These are phyloP conservation scores for Scalesia atractyloides DNA, from an alignment of 129 eudicot genomes.

Conservation along the genomic window DNA sequence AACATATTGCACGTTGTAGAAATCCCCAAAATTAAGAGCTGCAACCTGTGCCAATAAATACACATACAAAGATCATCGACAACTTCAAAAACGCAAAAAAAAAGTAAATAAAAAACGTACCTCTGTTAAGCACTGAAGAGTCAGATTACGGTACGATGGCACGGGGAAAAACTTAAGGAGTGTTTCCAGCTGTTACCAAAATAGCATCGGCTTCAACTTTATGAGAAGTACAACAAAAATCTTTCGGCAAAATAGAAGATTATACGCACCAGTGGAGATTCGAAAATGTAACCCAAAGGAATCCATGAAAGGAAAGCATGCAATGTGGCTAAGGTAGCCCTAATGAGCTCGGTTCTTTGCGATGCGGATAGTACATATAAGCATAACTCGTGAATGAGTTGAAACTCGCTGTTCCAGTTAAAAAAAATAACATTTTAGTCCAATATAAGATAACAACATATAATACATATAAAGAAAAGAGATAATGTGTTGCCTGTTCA, in stretches of 20 bases:
- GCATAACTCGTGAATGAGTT: slow-evolving; percentile 98
- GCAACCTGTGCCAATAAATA: slow-evolving; percentile 69
- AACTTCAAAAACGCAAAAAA: not conserved
- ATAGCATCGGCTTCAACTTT: slow-evolving; percentile 13
- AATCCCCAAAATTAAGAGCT: slow-evolving; percentile 87
- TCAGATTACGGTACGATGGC: slow-evolving; percentile 82
- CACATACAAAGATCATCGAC: not conserved
- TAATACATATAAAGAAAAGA: not conserved
- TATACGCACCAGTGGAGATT: slow-evolving; percentile 87
- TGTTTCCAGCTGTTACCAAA: slow-evolving; percentile 68
- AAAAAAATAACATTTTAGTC: slow-evolving; percentile 24
- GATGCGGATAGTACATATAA: slow-evolving; percentile 95
- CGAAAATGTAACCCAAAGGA: slow-evolving; percentile 96
- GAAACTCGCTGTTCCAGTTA: slow-evolving; percentile 74
- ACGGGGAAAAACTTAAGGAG: slow-evolving; percentile 78
- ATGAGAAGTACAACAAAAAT: slow-evolving; percentile 14
- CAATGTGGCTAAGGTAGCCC: slow-evolving; percentile 93
- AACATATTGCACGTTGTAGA: slow-evolving; percentile 68
- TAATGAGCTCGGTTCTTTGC: slow-evolving; percentile 89
- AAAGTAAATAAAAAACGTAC: slow-evolving; percentile 31
- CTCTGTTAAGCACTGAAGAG: slow-evolving; percentile 96
- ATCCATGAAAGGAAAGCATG: slow-evolving; percentile 99
- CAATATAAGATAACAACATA: not conserved
- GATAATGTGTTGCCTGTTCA: slow-evolving; percentile 61
- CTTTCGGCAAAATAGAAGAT: not conserved